These are phyloP conservation scores for Populus hybrid DNA, from an alignment of 441 rosid species.

Conservation along the genomic window DNA sequence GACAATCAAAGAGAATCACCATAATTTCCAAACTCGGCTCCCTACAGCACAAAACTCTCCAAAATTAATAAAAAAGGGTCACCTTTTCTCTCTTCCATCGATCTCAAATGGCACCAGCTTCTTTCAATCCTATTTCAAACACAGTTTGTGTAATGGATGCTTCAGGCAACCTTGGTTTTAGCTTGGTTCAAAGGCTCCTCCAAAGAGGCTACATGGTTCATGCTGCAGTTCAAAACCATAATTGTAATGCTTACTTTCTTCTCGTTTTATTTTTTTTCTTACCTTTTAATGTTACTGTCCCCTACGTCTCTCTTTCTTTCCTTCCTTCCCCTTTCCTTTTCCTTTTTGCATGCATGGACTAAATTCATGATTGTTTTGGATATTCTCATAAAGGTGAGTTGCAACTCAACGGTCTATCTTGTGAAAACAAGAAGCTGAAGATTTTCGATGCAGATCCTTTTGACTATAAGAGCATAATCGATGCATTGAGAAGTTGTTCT, in stretches of 20 bases:
- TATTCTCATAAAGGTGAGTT: constrained; percentile 22
- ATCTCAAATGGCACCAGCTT: constrained; percentile 36
- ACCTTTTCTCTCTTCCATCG: not conserved
- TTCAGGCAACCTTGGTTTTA: constrained; percentile 47
- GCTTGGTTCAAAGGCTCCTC: constrained; percentile 42
- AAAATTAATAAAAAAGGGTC: not conserved
- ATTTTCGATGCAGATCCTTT: constrained; percentile 54
- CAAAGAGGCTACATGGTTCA: constrained; percentile 54
- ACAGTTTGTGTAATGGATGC: constrained; percentile 68
- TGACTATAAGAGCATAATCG: constrained; percentile 55
- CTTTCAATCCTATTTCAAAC: constrained; percentile 20
- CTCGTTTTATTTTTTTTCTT: not conserved
- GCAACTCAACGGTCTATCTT: constrained; percentile 17
- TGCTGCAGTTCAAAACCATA: constrained; percentile 48
- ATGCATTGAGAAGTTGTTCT: constrained; percentile 52
- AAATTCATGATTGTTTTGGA: not conserved
- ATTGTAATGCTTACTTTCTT: not conserved
- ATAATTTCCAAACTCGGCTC: not conserved
- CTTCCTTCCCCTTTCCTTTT: not conserved
- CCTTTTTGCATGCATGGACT: not conserved
- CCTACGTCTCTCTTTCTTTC: not conserved
- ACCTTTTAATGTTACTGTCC: not conserved
- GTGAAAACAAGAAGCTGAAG: constrained; percentile 36
- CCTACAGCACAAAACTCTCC: not conserved
- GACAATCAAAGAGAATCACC: not conserved